A percentile compares a stretch with the other conserved stretches of the same genome.
phyloP scores from a whole-genome alignment of 164 flowering plant genomes.

The Protea cynaroides region DNA sequence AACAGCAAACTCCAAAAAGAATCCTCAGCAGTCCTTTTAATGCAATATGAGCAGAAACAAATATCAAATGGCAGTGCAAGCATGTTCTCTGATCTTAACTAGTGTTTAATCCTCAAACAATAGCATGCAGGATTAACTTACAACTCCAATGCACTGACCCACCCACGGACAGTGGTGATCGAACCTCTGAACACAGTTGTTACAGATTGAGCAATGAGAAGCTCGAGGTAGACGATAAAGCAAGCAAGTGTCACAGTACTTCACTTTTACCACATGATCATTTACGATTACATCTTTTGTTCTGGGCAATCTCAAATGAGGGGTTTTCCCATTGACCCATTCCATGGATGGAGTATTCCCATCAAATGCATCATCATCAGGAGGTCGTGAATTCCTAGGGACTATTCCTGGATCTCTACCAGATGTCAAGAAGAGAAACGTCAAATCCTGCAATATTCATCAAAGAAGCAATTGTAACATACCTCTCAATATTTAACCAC shows the following conservation, averaged over 20 bases:
- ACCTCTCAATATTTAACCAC: too few species aligned
- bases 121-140: slow-evolving; percentile 33
- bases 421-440: slow-evolving; percentile 73
- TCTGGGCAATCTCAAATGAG: slow-evolving; percentile 55
- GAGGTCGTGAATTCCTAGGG: slow-evolving; percentile 66
- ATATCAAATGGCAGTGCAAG: too few species aligned
- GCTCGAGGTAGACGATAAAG: slow-evolving; percentile 88
- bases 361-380: slow-evolving; percentile 64
- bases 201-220: slow-evolving; percentile 95
- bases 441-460: slow-evolving; percentile 57
- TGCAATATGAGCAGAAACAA: too few species aligned
- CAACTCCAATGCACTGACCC: slow-evolving; percentile 92
- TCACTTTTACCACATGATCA: slow-evolving; percentile 66
- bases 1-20: too few species aligned
- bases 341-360: slow-evolving; percentile 65
- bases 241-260: slow-evolving; percentile 85
- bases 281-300: slow-evolving; percentile 68
- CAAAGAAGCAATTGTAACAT: background rate
- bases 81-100: background rate
- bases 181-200: slow-evolving; percentile 89
- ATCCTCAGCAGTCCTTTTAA: too few species aligned
- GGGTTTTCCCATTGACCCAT: slow-evolving; percentile 60
- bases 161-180: slow-evolving; percentile 99
- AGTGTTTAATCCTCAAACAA: background rate
- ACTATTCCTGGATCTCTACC: slow-evolving; percentile 93